Conservation (phyloP, 169 alveolate genomes). For the Plasmodium yoelii region DNA sequence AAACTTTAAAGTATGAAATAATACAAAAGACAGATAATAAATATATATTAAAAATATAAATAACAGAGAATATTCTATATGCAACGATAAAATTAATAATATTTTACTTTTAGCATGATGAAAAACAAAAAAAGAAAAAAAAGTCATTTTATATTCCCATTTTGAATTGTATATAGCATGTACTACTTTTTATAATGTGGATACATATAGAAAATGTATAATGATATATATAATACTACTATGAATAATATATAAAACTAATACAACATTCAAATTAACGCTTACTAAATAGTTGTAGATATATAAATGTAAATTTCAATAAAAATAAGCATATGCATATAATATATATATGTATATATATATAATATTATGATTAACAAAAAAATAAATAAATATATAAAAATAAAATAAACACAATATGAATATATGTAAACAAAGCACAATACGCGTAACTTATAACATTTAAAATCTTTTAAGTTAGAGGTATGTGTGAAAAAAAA, state of each 20-base stretch:
- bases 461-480: neutral
- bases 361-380: constrained; percentile 2
- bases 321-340: neutral
- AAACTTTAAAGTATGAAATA: constrained; percentile 24
- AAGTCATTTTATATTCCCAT: constrained; percentile 11
- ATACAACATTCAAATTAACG: constrained; percentile 13
- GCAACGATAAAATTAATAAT: constrained; percentile 26
- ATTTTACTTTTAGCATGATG: neutral
- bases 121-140: constrained; percentile 20
- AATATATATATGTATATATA: neutral
- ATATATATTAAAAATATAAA: constrained; percentile 12
- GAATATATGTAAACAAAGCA: neutral
- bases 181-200: constrained; percentile 15
- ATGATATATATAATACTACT: neutral
- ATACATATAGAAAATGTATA: constrained; percentile 2
- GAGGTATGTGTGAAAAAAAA: neutral
- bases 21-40: constrained; percentile 35
- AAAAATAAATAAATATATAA: neutral
- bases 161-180: constrained; percentile 2
- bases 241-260: constrained; percentile 1
- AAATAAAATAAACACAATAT: constrained; percentile 8
- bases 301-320: constrained; percentile 10
- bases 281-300: neutral
- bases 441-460: constrained; percentile 3
- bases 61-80: neutral